These are phyloP conservation scores for Salix exigua DNA, from an alignment of 345 rosid genomes.

Conservation along the genomic window DNA sequence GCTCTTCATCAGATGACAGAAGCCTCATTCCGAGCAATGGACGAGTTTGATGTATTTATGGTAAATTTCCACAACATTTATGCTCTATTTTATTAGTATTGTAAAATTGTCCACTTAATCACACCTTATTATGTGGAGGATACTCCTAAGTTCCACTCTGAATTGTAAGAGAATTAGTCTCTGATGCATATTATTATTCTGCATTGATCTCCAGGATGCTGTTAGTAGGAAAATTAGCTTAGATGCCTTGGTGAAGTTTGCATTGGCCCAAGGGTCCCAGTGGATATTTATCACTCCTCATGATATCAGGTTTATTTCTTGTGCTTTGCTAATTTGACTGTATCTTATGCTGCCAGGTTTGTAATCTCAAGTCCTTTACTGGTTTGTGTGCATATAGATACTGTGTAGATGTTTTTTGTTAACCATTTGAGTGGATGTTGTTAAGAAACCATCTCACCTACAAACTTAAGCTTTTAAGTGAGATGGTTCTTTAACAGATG, in stretches of 20 bases:
- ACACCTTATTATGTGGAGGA: background rate
- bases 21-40: conserved; percentile 97
- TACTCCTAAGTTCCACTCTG: background rate
- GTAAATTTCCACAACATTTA: conserved; percentile 24
- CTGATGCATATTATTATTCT: background rate
- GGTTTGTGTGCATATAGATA: background rate
- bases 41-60: conserved; percentile 98
- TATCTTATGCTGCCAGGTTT: no score
- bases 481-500: no score
- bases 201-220: conserved; percentile 62
- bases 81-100: background rate
- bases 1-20: conserved; percentile 94
- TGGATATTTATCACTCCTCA: conserved; percentile 99
- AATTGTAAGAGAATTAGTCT: background rate
- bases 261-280: conserved; percentile 73
- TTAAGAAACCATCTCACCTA: no score
- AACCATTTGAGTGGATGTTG: no score
- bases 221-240: conserved; percentile 93
- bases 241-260: conserved; percentile 83
- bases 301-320: conserved; percentile 65
- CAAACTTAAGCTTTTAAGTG: no score
- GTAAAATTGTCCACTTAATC: background rate
- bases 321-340: background rate
- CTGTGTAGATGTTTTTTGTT: no score
- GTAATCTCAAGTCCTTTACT: background rate